Evolutionary conservation across 2,329 filamentous ascomycete species (phyloP), one percentile per base, ranked within the genome.

Genomic region (Lomentospora prolificans): DNA sequence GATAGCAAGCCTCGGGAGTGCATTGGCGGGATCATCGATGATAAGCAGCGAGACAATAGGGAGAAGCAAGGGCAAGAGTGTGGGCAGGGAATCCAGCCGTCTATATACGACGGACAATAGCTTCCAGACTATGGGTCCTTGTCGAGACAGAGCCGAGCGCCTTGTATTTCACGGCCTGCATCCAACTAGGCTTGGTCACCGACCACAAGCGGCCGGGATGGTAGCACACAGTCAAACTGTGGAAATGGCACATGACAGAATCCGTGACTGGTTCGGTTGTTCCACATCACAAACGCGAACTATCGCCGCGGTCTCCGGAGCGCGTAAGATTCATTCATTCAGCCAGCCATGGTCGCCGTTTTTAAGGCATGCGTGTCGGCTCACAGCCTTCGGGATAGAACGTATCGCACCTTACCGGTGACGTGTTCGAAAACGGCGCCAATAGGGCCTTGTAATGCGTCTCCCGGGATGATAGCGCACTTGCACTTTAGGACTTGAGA

Each of bases 161-260:
- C 30, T 55, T 51, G 53, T 55, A 50, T 50, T 28, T 51, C 53
- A 33, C 52, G 52, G 44, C 28, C 14, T 33, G 46, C 17, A 5
- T 9, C 44, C 33, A 33, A 22, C 19, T 14, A 17, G 46, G n/a
- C 28, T 48, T 51, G n/a, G 17, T 51, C n/a, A 22, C 44, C 44
- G 25, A 46, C 33, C 27, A 51, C 12, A 28, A 22, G 10, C 19
- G 36, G 33, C 19, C 36, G 24, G 22, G 22, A 19, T 31, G 53
- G 53, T 12, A 55, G 53, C 53, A 55, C 53, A 55, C 25, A 51
- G 46, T 33, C 46, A 51, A 24, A 46, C 51, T 36, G 25, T 28
- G 30, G 44, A 19, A 24, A 39, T 22, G 44, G 53, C 53, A 50
- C 41, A 55, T 50, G 41, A 50, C 27, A 17, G 7, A 27, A 10